These are phyloP conservation scores for Prunus armeniaca DNA, from an alignment of 306 rosid genomes.

Conservation along the genomic window DNA sequence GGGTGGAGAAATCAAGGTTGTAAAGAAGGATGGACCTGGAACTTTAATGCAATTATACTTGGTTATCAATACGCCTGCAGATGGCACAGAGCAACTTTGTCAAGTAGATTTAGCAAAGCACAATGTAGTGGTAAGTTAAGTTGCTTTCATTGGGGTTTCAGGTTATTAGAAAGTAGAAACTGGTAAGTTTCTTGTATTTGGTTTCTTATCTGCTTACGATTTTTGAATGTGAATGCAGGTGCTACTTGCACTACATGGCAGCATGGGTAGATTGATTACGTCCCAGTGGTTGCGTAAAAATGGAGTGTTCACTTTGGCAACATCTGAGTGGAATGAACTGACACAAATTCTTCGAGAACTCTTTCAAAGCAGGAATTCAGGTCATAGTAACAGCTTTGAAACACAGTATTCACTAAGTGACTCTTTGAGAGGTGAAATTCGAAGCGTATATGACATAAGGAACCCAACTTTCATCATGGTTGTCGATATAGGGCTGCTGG, in stretches of 20 bases:
- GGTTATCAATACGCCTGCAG: slow-evolving; percentile 69
- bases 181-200: neutral
- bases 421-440: slow-evolving; percentile 50
- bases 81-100: slow-evolving; percentile 60
- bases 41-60: slow-evolving; percentile 77
- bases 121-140: slow-evolving; percentile 63
- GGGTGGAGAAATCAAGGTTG: slow-evolving; percentile 97
- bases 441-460: slow-evolving; percentile 56
- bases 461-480: slow-evolving; percentile 63
- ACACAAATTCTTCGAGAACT: slow-evolving; percentile 77
- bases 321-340: slow-evolving; percentile 95
- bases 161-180: neutral
- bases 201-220: neutral
- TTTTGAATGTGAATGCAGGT: slow-evolving; percentile 50
- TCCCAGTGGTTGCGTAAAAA: slow-evolving; percentile 75
- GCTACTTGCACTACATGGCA: slow-evolving; percentile 75
- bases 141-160: slow-evolving; percentile 14
- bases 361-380: slow-evolving; percentile 56
- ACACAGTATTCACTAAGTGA: slow-evolving; percentile 48
- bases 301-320: slow-evolving; percentile 68
- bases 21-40: slow-evolving; percentile 80
- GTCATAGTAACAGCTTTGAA: slow-evolving; percentile 49
- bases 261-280: slow-evolving; percentile 63
- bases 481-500: slow-evolving; percentile 82
- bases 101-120: slow-evolving; percentile 57